Evolutionary conservation across 1,284 basidiomycete genomes (phyloP).

Genomic region (Naganishia liquefaciens): DNA sequence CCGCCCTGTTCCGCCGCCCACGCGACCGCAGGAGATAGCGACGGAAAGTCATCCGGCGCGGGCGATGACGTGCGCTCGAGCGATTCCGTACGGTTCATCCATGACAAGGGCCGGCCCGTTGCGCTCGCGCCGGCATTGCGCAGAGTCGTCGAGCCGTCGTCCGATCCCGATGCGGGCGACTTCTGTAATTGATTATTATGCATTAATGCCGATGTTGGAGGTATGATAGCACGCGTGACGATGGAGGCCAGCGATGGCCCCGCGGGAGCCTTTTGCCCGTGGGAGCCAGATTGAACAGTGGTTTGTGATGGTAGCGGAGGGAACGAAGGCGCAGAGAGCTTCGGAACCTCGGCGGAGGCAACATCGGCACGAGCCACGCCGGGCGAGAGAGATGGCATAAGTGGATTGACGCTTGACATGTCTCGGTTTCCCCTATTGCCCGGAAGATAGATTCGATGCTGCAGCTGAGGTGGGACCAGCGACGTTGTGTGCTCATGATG

Average conservation of each 20-base stretch:
- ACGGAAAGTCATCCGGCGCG: conserved; percentile 26
- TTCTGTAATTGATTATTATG: conserved; percentile 18
- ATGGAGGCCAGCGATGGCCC: conserved; percentile 52
- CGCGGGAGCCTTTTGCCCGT: conserved; percentile 12
- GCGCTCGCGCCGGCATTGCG: conserved; percentile 1
- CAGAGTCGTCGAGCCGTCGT: background rate
- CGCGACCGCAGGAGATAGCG: conserved; percentile 17
- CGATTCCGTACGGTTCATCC: conserved; percentile 14
- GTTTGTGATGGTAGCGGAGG: conserved; percentile 45
- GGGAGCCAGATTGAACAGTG: conserved; percentile 6
- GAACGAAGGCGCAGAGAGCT: conserved; percentile 43
- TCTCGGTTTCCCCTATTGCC: conserved; percentile 16
- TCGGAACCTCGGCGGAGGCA: background rate
- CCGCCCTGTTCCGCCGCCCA: conserved; percentile 7
- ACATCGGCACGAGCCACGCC: background rate
- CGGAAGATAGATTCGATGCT: conserved; percentile 53
- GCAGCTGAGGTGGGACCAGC: conserved; percentile 51
- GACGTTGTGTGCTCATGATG: conserved; percentile 43
- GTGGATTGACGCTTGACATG: background rate
- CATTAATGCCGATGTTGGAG: conserved; percentile 25
- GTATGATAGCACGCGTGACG: conserved; percentile 47
- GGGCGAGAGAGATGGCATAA: background rate
- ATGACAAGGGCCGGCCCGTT: conserved; percentile 21
- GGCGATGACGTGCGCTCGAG: conserved; percentile 13
- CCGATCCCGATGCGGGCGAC: conserved; percentile 3